phyloP scores from a whole-genome alignment of 2,329 filamentous ascomycete genomes.

The Monosporascus sp. region DNA sequence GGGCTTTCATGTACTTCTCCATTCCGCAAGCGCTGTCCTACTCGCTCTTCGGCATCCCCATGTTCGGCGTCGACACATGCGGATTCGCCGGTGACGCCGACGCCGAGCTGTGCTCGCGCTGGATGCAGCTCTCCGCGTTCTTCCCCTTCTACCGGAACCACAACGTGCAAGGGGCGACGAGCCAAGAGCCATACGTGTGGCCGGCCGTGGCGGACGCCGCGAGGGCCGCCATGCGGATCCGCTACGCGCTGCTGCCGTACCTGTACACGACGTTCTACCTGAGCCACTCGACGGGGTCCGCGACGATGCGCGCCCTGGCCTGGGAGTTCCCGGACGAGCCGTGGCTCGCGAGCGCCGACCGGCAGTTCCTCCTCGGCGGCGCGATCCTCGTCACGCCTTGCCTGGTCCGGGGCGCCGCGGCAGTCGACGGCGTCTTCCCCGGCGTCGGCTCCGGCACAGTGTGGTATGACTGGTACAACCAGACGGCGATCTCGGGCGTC shows the following conservation, averaged over 20 bases:
- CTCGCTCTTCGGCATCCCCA: constrained; percentile 68
- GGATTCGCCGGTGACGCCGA: constrained; percentile 65
- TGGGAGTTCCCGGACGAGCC: constrained; percentile 74
- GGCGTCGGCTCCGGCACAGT: constrained; percentile 53
- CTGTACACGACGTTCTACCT: constrained; percentile 69
- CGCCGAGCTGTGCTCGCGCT: constrained; percentile 66
- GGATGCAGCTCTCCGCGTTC: constrained; percentile 70
- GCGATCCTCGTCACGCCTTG: constrained; percentile 64
- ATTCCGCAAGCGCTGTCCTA: constrained; percentile 76
- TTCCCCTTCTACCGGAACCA: constrained; percentile 78
- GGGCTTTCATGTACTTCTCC: constrained; percentile 69
- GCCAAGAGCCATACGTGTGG: constrained; percentile 72
- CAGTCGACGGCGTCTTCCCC: constrained; percentile 65
- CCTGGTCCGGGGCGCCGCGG: constrained; percentile 54
- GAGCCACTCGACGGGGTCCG: constrained; percentile 60
- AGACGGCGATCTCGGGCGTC: constrained; percentile 41
- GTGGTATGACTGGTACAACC: constrained; percentile 82
- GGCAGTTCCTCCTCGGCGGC: constrained; percentile 66
- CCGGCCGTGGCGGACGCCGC: constrained; percentile 58
- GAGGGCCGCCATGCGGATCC: constrained; percentile 62
- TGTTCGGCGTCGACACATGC: constrained; percentile 68
- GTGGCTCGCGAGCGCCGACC: constrained; percentile 58
- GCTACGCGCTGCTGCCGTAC: constrained; percentile 68
- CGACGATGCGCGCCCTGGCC: constrained; percentile 66
- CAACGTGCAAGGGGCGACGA: constrained; percentile 54